phyloP scores from a whole-genome alignment of 2,329 filamentous ascomycete genomes.

The Monilinia laxa region DNA sequence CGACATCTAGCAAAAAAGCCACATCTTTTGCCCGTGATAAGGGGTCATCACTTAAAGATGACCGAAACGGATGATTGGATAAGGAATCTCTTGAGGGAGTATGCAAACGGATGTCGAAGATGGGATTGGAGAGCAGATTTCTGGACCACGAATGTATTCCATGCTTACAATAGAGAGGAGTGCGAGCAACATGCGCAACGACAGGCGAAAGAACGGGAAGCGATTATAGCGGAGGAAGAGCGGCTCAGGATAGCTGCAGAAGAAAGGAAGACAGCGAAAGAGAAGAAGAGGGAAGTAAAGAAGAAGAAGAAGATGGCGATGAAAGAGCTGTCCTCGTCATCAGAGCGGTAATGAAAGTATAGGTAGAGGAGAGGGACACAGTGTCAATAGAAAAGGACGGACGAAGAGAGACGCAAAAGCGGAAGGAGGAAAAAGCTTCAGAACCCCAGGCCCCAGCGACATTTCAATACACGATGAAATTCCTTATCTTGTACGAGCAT shows the following conservation, averaged over 20 bases:
- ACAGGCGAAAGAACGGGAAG: neutral
- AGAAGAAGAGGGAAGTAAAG: neutral
- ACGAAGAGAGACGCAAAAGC: neutral
- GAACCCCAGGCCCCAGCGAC: neutral
- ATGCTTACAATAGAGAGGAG: constrained; percentile 1
- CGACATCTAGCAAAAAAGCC: neutral
- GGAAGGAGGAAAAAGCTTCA: neutral
- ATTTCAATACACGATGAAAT: neutral
- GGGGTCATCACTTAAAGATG: neutral
- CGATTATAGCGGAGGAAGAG: neutral
- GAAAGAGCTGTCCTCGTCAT: neutral
- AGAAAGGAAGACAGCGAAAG: neutral
- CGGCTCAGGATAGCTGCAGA: neutral
- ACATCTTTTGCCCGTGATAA: neutral
- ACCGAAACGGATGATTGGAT: neutral
- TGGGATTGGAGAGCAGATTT: constrained; percentile 20
- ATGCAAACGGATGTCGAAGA: neutral
- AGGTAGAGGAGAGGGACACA: neutral
- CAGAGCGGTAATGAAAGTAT: too few species aligned
- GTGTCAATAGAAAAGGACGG: too few species aligned
- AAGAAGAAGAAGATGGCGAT: neutral
- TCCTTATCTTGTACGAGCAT: neutral
- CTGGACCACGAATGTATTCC: constrained; percentile 20
- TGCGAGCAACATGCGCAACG: neutral
- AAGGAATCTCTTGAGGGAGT: neutral